Evolutionary conservation across 148 eudicot species (phyloP).

Genomic region (Rhododendron simsii): DNA sequence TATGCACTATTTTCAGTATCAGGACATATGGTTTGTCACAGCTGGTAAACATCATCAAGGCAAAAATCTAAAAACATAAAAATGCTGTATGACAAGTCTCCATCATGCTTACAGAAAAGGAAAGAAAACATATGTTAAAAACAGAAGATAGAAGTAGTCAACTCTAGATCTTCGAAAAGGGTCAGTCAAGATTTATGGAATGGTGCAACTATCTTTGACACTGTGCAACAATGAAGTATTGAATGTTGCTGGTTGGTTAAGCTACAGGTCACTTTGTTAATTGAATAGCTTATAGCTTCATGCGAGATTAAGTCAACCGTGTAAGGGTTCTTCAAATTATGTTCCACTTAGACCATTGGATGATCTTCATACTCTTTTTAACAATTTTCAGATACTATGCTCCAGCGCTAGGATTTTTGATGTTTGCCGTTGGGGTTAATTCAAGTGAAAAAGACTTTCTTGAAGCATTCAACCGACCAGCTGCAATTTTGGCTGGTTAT

Average conservation of each 20-base stretch:
- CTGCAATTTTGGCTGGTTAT: slow-evolving; percentile 77
- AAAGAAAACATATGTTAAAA: not conserved
- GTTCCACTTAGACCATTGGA: not conserved
- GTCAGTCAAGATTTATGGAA: not conserved
- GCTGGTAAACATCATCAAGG: not conserved
- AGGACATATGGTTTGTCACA: not conserved
- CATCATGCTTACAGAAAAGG: not conserved
- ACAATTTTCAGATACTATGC: slow-evolving; percentile 71
- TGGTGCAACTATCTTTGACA: not conserved
- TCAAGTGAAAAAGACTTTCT: slow-evolving; percentile 86
- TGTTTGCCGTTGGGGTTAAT: slow-evolving; percentile 94
- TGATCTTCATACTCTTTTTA: slow-evolving; percentile 7
- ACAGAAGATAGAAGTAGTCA: not conserved
- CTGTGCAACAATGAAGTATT: not conserved
- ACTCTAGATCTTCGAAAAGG: not conserved
- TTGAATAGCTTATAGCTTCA: slow-evolving; percentile 5
- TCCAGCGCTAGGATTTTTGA: slow-evolving; percentile 85
- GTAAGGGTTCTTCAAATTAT: not conserved
- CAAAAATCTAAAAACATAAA: not conserved
- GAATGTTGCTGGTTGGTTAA: not conserved
- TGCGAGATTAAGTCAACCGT: slow-evolving; percentile 1
- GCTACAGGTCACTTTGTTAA: not conserved
- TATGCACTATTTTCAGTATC: not conserved
- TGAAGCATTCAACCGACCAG: slow-evolving; percentile 83
- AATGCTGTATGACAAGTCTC: not conserved